These are phyloP conservation scores for Penicillium griseofulvum DNA, from an alignment of 2,329 filamentous ascomycete species.

Conservation along the genomic window DNA sequence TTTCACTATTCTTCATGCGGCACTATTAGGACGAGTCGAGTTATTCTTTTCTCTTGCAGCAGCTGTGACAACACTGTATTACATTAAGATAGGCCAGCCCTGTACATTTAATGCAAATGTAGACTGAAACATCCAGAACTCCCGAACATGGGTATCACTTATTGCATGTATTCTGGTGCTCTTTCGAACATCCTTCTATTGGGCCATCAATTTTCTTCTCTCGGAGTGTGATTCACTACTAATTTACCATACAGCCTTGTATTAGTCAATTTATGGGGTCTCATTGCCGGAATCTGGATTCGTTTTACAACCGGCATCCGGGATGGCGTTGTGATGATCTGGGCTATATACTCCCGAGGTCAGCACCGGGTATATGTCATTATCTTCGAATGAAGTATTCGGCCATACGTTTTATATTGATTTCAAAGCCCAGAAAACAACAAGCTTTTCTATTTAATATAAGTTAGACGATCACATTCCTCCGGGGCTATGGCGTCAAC, in stretches of 20 bases:
- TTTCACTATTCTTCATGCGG: conserved; percentile 34
- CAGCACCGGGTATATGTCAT: not conserved
- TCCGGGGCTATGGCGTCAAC: not conserved
- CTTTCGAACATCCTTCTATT: conserved; percentile 39
- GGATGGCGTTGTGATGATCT: conserved; percentile 42
- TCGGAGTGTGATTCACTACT: not conserved
- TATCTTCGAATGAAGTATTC: not conserved
- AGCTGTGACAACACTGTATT: conserved; percentile 30
- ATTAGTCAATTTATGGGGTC: conserved; percentile 41
- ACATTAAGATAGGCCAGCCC: conserved; percentile 26
- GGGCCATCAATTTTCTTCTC: conserved; percentile 2
- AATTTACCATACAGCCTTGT: conserved; percentile 19
- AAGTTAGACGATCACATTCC: not conserved
- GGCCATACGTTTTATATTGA: not conserved
- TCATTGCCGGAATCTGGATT: conserved; percentile 40
- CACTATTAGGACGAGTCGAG: conserved; percentile 19
- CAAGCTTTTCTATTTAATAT: not conserved
- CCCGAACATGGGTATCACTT: conserved; percentile 24
- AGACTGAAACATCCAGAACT: conserved; percentile 4
- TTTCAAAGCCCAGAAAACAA: not conserved
- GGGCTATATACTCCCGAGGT: too few relatives aligned
- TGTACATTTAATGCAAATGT: not conserved
- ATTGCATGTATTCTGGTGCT: conserved; percentile 37
- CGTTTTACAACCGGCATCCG: conserved; percentile 38
- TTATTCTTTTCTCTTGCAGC: conserved; percentile 28